Evolutionary conservation across 2,329 filamentous ascomycete genomes (phyloP).

Genomic region (Trichocomaceae sp.): DNA sequence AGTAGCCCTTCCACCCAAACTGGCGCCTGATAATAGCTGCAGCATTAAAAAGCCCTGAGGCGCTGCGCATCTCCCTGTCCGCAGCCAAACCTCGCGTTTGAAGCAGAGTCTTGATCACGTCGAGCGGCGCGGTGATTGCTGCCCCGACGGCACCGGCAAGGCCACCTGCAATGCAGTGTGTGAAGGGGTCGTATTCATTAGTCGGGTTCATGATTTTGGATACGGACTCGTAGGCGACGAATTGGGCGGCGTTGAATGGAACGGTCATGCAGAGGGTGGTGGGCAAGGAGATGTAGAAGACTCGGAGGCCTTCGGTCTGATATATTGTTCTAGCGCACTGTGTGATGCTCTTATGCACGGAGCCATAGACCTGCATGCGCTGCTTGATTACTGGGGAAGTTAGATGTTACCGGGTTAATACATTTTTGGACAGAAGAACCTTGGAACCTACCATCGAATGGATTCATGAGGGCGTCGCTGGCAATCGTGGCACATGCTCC

Average conservation of each 20-base stretch:
- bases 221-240: constrained; percentile 94
- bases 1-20: constrained; percentile 81
- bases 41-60: constrained; percentile 73
- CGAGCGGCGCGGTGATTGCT: constrained; percentile 88
- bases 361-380: constrained; percentile 96
- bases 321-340: constrained; percentile 89
- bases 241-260: constrained; percentile 93
- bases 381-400: constrained; percentile 98
- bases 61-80: constrained; percentile 75
- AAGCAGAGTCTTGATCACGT: constrained; percentile 95
- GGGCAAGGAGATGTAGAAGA: constrained; percentile 97
- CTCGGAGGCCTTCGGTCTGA: constrained; percentile 74
- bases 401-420: constrained; percentile 7
- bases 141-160: constrained; percentile 90
- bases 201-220: constrained; percentile 87
- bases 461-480: constrained; percentile 98
- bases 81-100: constrained; percentile 82
- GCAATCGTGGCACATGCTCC: constrained; percentile 94
- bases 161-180: constrained; percentile 90
- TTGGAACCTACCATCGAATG: constrained; percentile 79
- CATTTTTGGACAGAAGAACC: too few species aligned
- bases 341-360: constrained; percentile 76
- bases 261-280: constrained; percentile 98
- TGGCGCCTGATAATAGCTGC: constrained; percentile 74
- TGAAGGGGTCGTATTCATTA: constrained; percentile 76